Evolutionary conservation across 768 basidiomycete genomes (phyloP).

Genomic region (Boletus sp.): DNA sequence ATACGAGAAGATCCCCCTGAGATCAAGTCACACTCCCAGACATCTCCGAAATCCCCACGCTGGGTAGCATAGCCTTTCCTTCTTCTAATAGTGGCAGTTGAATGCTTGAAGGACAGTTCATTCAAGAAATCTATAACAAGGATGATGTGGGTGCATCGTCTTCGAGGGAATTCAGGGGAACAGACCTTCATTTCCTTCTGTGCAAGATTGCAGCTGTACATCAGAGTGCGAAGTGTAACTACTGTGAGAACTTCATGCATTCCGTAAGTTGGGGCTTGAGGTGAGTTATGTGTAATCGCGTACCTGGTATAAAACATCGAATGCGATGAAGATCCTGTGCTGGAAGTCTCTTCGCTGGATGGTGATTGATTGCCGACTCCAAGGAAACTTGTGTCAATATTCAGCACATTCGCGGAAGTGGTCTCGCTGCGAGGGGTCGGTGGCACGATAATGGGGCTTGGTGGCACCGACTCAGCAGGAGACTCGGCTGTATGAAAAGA

Average conservation of each 20-base stretch:
- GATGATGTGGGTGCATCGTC: background rate
- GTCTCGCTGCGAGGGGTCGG: slow-evolving; percentile 4
- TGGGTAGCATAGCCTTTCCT: background rate
- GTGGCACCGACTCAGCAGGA: slow-evolving; percentile 1
- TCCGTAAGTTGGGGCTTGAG: background rate
- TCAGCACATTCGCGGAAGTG: background rate
- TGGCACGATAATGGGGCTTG: slow-evolving; percentile 10
- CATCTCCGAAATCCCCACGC: slow-evolving; percentile 20
- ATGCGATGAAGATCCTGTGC: background rate
- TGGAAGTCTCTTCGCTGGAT: background rate
- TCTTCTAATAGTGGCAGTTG: slow-evolving; percentile 4
- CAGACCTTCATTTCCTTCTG: slow-evolving; percentile 11
- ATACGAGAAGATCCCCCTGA: background rate
- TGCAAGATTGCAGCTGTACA: background rate
- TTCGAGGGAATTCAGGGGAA: background rate
- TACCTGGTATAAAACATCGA: slow-evolving; percentile 13
- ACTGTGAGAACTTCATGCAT: slow-evolving; percentile 7
- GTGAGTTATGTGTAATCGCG: background rate
- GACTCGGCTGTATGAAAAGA: slow-evolving; percentile 13
- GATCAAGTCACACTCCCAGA: slow-evolving; percentile 25
- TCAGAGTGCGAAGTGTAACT: slow-evolving; percentile 15
- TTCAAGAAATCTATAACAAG: slow-evolving; percentile 4
- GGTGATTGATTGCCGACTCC: background rate
- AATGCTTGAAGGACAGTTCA: slow-evolving; percentile 6
- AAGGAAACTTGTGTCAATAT: background rate